A percentile compares a stretch with the other conserved stretches of the same genome.
Conservation (phyloP, 2,329 filamentous ascomycete species). For the Canariomyces notabilis region DNA sequence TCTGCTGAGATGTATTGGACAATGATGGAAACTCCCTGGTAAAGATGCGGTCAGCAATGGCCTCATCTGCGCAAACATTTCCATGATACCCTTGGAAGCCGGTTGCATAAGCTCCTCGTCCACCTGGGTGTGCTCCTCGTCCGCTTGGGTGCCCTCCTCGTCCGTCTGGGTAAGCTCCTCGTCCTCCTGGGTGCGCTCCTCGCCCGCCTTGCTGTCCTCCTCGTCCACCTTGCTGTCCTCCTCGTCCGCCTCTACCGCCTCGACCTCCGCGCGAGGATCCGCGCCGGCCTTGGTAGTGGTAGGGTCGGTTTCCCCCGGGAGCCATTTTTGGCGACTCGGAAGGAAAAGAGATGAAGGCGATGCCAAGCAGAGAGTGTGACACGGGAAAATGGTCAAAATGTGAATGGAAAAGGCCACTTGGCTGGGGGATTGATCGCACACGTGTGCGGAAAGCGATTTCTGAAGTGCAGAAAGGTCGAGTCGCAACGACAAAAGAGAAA, state of each 20-base stretch:
- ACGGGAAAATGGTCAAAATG: no score
- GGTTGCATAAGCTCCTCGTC: conserved; percentile 18
- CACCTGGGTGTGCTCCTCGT: conserved; percentile 7
- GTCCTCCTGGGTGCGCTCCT: no score
- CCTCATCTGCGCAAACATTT: conserved; percentile 1
- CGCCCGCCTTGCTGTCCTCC: no score
- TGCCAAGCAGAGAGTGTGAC: no score
- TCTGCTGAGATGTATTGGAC: conserved; percentile 54
- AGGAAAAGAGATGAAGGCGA: no score
- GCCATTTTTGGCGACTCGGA: no score
- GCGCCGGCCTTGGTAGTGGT: no score
- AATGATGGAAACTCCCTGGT: conserved; percentile 65
- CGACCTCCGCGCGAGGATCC: no score
- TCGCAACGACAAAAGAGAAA: conserved; percentile 5
- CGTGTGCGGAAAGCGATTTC: background rate
- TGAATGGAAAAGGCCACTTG: background rate
- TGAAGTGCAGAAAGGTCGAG: background rate
- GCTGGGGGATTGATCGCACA: background rate
- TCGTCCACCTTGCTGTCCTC: no score
- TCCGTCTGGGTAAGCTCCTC: conserved; percentile 10
- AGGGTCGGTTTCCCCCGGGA: no score
- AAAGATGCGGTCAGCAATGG: conserved; percentile 25
- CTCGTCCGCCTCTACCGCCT: no score
- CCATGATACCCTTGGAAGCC: conserved; percentile 21
- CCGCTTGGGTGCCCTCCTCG: background rate